Base-by-base conservation (phyloP, 2,329 filamentous ascomycete genomes). In the Pseudogymnoascus sp. region DNA sequence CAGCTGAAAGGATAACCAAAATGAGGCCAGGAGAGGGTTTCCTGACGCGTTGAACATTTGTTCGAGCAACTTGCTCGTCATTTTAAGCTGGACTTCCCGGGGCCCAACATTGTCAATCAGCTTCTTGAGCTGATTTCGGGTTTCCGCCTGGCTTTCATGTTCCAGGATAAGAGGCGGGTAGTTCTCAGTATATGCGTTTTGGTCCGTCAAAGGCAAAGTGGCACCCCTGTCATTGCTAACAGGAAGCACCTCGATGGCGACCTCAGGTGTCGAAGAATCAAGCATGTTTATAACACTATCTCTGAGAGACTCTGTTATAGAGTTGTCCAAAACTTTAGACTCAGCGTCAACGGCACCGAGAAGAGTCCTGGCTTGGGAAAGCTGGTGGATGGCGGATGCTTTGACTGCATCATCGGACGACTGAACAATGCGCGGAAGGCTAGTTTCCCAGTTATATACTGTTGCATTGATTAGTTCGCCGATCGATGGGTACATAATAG, bases 391-490 rank as follows among this genome's bases (percentile, higher is more conserved):
- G 1, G 88, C 86, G 63, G 83, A 82, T 65, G 86, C 82, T 73
- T 96, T 96, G 28, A 82, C 79, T n/a, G 81, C 80, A 68, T 96
- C 91, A 69, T 97, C 92, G 68, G 87, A 88, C 7, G 87, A 85
- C 72, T 93, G 91, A 86, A 97, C 93, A 12, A 91, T 76, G 14
- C 92, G 84, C 4, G 93, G 88, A 16, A 99, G 82, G 42, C 90
- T 88, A 2, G 85, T 84, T 23, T 93, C 83, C 92, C 93, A 97
- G 61, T 86, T 87, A 73, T 93, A 89, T 0, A 96, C 80, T 0
- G 84, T 88, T 28, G 81, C 83, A 68, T 90, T 90, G 25, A 93
- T 77, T 2, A 84, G 77, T 21, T 89, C 85, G 3, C 82, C 77
- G 1, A 93, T 79, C 59, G 83, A 78, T 1, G 81, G 76, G 68